Conservation (phyloP, 345 rosid species). For the Ceriops tagal region DNA sequence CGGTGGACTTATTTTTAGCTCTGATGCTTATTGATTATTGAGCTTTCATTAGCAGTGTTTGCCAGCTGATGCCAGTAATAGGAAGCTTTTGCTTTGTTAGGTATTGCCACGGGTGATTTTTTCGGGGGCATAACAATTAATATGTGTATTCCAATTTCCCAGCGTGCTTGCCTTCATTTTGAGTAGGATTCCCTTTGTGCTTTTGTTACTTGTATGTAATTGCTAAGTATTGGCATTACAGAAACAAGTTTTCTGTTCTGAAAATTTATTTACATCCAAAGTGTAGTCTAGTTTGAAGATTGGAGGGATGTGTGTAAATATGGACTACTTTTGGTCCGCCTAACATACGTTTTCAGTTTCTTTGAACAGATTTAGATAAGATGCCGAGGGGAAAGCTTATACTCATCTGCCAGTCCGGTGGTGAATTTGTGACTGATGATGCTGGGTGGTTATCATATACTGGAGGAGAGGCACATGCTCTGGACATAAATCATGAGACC, state of each 20-base stretch:
- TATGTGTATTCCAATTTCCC: too few relatives aligned
- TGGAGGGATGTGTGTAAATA: background rate
- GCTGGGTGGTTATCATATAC: constrained; percentile 64
- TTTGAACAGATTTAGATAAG: constrained; percentile 26
- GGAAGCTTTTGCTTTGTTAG: too few relatives aligned
- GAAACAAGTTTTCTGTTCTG: background rate
- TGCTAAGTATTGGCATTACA: background rate
- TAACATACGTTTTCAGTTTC: background rate
- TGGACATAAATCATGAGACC: constrained; percentile 65
- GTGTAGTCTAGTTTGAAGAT: background rate
- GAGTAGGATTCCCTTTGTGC: too few relatives aligned
- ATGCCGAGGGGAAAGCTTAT: constrained; percentile 89
- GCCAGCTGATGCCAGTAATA: background rate
- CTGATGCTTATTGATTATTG: background rate
- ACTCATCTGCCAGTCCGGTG: constrained; percentile 80
- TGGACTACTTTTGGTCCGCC: background rate
- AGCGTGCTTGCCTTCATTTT: too few relatives aligned
- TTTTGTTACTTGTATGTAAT: too few relatives aligned
- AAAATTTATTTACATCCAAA: background rate
- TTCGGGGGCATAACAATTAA: background rate
- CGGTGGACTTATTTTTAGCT: constrained; percentile 12
- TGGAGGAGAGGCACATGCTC: constrained; percentile 87
- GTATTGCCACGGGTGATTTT: background rate
- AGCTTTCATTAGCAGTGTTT: background rate
- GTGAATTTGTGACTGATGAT: constrained; percentile 58